A percentile compares a stretch with the other conserved stretches of the same genome.
Conservation (phyloP, 371 early-diverging fungal genomes). For the Sporodiniella umbellata region DNA sequence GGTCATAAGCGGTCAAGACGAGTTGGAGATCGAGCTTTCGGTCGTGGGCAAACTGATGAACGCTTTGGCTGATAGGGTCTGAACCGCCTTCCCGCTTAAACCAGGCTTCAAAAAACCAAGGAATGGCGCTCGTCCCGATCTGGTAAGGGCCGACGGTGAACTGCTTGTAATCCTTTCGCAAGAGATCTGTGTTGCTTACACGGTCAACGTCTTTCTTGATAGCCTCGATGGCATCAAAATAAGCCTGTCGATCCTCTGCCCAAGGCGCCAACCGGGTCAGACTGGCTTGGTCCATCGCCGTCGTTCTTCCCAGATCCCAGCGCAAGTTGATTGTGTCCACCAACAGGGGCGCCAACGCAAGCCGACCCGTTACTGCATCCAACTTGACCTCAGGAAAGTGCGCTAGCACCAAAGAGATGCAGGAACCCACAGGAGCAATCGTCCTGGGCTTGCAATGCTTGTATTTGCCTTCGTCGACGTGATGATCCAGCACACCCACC, state of each 20-base stretch:
- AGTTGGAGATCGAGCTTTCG: slow-evolving; percentile 52
- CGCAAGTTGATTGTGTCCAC: slow-evolving; percentile 70
- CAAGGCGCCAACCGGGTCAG: slow-evolving; percentile 21
- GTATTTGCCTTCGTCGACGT: slow-evolving; percentile 59
- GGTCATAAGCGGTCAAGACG: slow-evolving; percentile 61
- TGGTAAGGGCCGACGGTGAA: slow-evolving; percentile 40
- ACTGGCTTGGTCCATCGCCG: slow-evolving; percentile 49
- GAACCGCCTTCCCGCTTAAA: slow-evolving; percentile 33
- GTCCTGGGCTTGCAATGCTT: slow-evolving; percentile 32
- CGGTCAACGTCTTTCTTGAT: slow-evolving; percentile 54
- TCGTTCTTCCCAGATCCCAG: slow-evolving; percentile 51
- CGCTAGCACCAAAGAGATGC: slow-evolving; percentile 54
- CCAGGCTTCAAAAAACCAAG: slow-evolving; percentile 58
- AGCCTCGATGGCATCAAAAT: slow-evolving; percentile 48
- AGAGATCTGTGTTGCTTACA: slow-evolving; percentile 52
- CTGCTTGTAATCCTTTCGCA: slow-evolving; percentile 82
- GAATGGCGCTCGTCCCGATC: slow-evolving; percentile 65
- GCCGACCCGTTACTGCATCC: slow-evolving; percentile 20
- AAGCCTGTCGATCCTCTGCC: slow-evolving; percentile 2
- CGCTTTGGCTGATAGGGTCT: slow-evolving; percentile 17
- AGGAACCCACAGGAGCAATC: slow-evolving; percentile 63
- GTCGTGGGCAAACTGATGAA: slow-evolving; percentile 31
- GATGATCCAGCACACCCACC: slow-evolving; percentile 71
- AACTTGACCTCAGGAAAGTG: slow-evolving; percentile 19
- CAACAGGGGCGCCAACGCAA: slow-evolving; percentile 63